Evolutionary conservation across 495 filamentous ascomycete genomes (phyloP).

Genomic region (Saxispiralis lemnorum): DNA sequence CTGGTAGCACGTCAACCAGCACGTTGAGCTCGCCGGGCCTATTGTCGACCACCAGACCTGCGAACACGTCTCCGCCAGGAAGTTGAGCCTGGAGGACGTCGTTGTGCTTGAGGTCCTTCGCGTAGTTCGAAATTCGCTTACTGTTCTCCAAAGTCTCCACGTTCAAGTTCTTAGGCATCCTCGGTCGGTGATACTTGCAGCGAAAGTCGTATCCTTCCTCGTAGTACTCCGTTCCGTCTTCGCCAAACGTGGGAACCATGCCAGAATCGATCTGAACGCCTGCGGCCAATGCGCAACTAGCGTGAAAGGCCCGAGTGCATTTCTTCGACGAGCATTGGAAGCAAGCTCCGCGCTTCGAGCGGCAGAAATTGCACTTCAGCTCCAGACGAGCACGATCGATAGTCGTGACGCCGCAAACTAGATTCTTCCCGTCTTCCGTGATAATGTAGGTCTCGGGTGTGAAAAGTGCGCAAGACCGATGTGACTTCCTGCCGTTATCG

Average conservation of each 20-base stretch:
- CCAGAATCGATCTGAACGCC: slow-evolving; percentile 82
- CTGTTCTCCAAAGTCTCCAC: slow-evolving; percentile 52
- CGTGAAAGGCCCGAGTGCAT: slow-evolving; percentile 84
- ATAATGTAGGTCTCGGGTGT: slow-evolving; percentile 81
- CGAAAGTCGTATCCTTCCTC: slow-evolving; percentile 77
- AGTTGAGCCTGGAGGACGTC: slow-evolving; percentile 82
- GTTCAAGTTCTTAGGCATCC: slow-evolving; percentile 54
- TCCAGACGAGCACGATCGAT: slow-evolving; percentile 79
- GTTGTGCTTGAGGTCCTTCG: slow-evolving; percentile 45
- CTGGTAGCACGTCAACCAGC: slow-evolving; percentile 68
- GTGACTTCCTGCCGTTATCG: slow-evolving; percentile 71
- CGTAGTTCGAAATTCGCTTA: slow-evolving; percentile 49
- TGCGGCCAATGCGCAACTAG: slow-evolving; percentile 79
- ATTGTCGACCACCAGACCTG: slow-evolving; percentile 76
- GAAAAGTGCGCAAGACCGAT: slow-evolving; percentile 77
- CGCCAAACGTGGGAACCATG: slow-evolving; percentile 66
- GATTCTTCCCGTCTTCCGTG: slow-evolving; percentile 48
- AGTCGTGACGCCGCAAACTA: slow-evolving; percentile 54
- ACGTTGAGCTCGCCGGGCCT: slow-evolving; percentile 55
- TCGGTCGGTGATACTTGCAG: slow-evolving; percentile 83
- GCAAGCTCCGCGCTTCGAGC: slow-evolving; percentile 79
- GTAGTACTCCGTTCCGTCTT: slow-evolving; percentile 81
- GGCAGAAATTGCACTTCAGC: slow-evolving; percentile 86
- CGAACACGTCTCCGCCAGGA: slow-evolving; percentile 70
- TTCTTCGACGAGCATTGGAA: slow-evolving; percentile 96